Evolutionary conservation across 257 asterid species (phyloP).

Genomic region (Plantago ovata): DNA sequence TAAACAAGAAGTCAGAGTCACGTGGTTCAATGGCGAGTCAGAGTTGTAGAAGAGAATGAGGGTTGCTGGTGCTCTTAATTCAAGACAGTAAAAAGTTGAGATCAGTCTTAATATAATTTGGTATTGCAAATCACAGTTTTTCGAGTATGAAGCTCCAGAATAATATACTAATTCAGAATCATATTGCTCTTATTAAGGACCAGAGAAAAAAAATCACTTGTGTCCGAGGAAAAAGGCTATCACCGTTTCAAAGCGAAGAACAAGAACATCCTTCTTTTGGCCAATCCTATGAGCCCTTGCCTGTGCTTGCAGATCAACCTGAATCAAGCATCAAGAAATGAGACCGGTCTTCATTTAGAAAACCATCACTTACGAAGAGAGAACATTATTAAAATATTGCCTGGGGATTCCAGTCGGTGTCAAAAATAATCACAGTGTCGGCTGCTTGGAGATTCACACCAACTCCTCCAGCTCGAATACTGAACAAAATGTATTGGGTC

Average conservation of each 20-base stretch:
- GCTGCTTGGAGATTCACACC: constrained; percentile 99
- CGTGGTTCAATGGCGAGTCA: too few relatives aligned
- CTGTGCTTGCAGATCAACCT: constrained; percentile 99
- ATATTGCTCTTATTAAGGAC: neutral
- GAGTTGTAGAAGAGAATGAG: too few relatives aligned
- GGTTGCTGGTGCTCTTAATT: too few relatives aligned
- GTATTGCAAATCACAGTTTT: neutral
- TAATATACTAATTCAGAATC: constrained; percentile 7
- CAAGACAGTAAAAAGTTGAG: too few relatives aligned
- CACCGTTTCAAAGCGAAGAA: constrained; percentile 97
- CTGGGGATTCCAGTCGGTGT: constrained; percentile 99
- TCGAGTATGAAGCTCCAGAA: neutral
- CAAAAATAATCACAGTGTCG: constrained; percentile 96
- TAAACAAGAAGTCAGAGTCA: too few relatives aligned
- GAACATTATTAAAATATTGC: constrained; percentile 32
- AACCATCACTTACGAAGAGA: constrained; percentile 14
- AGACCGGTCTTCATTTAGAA: constrained; percentile 5
- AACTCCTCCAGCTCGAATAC: constrained; percentile 99
- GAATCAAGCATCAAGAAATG: constrained; percentile 26
- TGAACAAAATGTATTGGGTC: constrained; percentile 28
- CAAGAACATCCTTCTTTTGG: constrained; percentile 97
- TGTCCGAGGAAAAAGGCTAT: constrained; percentile 21
- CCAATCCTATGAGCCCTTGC: constrained; percentile 99
- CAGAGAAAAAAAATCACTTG: constrained; percentile 15
- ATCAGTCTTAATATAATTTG: too few relatives aligned